Evolutionary conservation across 768 basidiomycete species (phyloP), one percentile per base, ranked within the genome.

Genomic region (Russula emetica): DNA sequence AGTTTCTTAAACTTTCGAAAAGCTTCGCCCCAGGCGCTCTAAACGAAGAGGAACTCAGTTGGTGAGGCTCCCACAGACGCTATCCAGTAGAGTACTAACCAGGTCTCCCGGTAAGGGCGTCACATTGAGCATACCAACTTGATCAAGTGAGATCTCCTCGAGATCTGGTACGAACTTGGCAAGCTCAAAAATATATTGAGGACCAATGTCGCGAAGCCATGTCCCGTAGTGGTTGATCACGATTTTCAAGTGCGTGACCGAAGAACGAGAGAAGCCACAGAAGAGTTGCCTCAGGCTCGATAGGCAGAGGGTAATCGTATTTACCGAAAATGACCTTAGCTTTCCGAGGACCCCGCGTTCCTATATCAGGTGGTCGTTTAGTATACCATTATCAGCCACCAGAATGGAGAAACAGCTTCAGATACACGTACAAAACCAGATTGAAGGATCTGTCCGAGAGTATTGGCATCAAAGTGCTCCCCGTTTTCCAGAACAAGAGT

Each of bases 121-220:
- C 28, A 36, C 22, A 24, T 16, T 22, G 9, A 5, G 0, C 63
- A 64, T 64, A 16, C 53, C 63, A 7, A 42, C 5, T 34, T 64
- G 58, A 60, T 64, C 63, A 14, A 64, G 63, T 42, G 63, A 60
- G 58, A 64, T 28, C 30, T 64, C 63, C 30, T 64, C 63, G 28
- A 64, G 53, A 55, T 60, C 14, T 5, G 63, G 63, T 20, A 64
- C 30, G 8, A 49, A 24, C 30, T 26, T 34, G 13, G 45, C 45
- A 7, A 64, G 45, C 58, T 64, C 63, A 36, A 5, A 20, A 38
- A 64, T 26, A 18, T 60, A 64, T 26, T 42, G 63, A 42, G 63
- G 58, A 22, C 58, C 47, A 42, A 64, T 55, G 38, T 55, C 63
- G 18, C 5, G 13, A 22, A 60, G 58, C 63, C 63, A 64, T 26